Base-by-base conservation (phyloP, 805 yeast species). In the Hanseniaspora clermontiae region DNA sequence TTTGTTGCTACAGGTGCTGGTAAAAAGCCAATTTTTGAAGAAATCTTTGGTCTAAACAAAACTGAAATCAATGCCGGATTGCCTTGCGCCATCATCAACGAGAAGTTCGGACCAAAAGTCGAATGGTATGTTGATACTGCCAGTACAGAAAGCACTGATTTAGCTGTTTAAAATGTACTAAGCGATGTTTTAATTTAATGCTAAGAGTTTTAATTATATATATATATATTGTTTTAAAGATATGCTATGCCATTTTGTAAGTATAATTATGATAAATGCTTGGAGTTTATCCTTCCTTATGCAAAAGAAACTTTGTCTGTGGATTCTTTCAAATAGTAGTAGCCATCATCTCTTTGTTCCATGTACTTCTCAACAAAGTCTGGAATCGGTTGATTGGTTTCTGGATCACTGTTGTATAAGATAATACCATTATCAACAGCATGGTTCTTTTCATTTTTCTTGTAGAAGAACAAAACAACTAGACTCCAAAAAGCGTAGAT, bases 1-100 rank as follows among this genome's bases (percentile, higher is more conserved):
- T 89, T 89, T 70, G 90, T 88, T 49, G 95, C 96, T 15, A 90
- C 87, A 67, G 97, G 97, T 58, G 83, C 84, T 11, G 83, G 85
- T 38, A 90, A 90, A 71, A 87, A 88, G 20, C 76, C 80, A 0
- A 75, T 87, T 48, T 74, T 90, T 66, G 78, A 78, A 63, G 76
- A 83, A 61, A 83, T 90, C 51, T 89, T 90, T 69, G 56, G 56
- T 9, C 38, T 52, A 34, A n/a, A 46, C 14, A 34, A 40, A 3
- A 78, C 73, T 57, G 68, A 74, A 55, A 71, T 72, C 51, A 64
- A 72, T 58, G 63, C 72, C 19, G 67, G 67, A 12, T 74, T 85
- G 61, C 97, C 97, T 34, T 77, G 87, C 57, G 84, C 82, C 59
- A 72, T 82, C 59, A 95, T 90, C 59, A 88, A 84, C 66, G 77